A percentile compares a stretch with the other conserved stretches of the same genome.
Conservation (phyloP, 345 rosid genomes). For the Carallia brachiata region DNA sequence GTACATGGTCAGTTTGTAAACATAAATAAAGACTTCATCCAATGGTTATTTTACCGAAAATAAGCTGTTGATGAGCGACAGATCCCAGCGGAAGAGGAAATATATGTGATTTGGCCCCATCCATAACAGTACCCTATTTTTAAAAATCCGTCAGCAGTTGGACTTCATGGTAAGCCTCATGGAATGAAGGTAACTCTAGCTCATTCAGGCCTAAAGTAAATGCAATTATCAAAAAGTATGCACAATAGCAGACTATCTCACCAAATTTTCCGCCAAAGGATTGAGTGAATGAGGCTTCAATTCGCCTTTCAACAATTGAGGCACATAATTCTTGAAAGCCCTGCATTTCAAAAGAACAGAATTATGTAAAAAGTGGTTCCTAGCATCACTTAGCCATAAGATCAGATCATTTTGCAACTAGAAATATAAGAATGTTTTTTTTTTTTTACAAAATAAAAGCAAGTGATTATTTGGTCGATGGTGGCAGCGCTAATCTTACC, state of each 20-base stretch:
- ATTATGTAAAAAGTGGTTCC: not conserved
- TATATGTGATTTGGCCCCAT: slow-evolving; percentile 63
- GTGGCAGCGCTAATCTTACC: no score
- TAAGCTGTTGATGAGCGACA: slow-evolving; percentile 75
- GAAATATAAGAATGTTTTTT: no score
- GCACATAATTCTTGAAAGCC: slow-evolving; percentile 75
- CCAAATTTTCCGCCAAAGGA: slow-evolving; percentile 60
- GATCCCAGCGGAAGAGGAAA: slow-evolving; percentile 86
- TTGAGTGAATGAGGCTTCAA: slow-evolving; percentile 45
- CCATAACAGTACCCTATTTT: slow-evolving; percentile 60
- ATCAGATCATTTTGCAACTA: not conserved
- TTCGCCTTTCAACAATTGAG: slow-evolving; percentile 52
- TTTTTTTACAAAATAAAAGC: not conserved
- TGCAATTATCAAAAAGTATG: slow-evolving; percentile 3
- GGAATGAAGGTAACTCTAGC: no score
- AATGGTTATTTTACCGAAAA: slow-evolving; percentile 50
- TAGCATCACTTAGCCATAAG: not conserved
- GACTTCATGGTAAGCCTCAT: no score
- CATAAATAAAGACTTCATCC: not conserved
- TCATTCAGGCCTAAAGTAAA: not conserved
- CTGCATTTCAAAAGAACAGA: slow-evolving; percentile 33
- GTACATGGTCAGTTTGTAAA: not conserved
- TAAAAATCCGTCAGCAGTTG: slow-evolving; percentile 15
- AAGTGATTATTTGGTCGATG: slow-evolving; percentile 6
- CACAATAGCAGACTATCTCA: slow-evolving; percentile 23